Conservation (phyloP, 805 yeast genomes). For the Teunomyces funiuensis region DNA sequence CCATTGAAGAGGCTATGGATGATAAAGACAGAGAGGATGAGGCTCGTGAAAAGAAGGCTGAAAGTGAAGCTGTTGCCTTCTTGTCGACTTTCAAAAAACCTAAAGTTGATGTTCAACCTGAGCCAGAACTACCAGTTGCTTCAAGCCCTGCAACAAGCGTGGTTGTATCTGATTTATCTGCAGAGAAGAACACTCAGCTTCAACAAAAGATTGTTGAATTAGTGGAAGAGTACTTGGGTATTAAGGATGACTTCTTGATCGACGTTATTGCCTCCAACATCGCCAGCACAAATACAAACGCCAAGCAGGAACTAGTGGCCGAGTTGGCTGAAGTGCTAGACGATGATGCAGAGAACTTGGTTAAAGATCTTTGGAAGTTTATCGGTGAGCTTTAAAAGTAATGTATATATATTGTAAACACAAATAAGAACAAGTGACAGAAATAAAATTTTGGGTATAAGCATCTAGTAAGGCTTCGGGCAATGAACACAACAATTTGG, state of each 20-base stretch:
- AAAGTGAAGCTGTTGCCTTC: conserved; percentile 14
- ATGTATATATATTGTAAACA: conserved; percentile 2
- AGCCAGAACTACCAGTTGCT: conserved; percentile 3
- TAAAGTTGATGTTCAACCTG: conserved; percentile 1
- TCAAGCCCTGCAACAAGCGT: not conserved
- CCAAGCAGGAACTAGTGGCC: conserved; percentile 33
- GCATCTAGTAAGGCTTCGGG: conserved; percentile 1
- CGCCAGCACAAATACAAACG: conserved; percentile 26
- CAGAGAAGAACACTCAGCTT: conserved; percentile 19
- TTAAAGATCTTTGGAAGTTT: conserved; percentile 39
- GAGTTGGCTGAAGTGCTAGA: conserved; percentile 54
- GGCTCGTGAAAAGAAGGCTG: conserved; percentile 17
- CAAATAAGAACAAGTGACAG: not conserved
- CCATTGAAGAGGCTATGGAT: conserved; percentile 47
- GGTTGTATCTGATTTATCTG: conserved; percentile 12
- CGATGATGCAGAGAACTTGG: conserved; percentile 45
- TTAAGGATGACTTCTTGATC: conserved; percentile 50
- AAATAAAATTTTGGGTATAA: not conserved
- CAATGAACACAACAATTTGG: not conserved
- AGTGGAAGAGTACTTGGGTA: conserved; percentile 53
- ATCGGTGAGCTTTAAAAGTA: conserved; percentile 4
- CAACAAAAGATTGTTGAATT: conserved; percentile 39
- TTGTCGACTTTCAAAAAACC: conserved; percentile 13
- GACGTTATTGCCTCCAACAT: conserved; percentile 44
- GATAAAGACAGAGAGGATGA: conserved; percentile 38